These are phyloP conservation scores for Leccinum ochraceum DNA, from an alignment of 768 basidiomycete species.

Conservation along the genomic window DNA sequence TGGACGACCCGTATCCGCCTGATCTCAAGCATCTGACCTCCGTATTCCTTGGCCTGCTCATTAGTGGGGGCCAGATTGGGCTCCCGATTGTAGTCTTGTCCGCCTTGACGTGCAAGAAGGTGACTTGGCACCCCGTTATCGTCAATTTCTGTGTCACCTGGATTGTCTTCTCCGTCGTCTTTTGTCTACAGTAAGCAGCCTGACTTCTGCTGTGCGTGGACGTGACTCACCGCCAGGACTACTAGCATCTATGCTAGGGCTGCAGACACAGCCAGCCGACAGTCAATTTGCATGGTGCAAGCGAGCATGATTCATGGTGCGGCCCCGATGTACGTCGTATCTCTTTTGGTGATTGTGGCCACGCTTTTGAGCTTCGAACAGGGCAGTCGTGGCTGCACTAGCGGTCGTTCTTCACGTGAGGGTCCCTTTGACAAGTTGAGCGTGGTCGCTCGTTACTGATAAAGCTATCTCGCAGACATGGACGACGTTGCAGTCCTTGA, in stretches of 20 bases:
- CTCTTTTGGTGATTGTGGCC: conserved; percentile 1
- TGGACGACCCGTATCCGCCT: conserved; percentile 13
- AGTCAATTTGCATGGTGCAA: conserved; percentile 47
- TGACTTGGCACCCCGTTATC: conserved; percentile 50
- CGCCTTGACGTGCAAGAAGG: conserved; percentile 42
- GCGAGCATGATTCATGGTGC: conserved; percentile 54
- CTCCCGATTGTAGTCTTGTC: conserved; percentile 50
- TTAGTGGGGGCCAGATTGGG: conserved; percentile 54
- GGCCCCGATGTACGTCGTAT: conserved; percentile 48
- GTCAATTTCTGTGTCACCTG: conserved; percentile 60
- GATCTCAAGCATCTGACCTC: conserved; percentile 35
- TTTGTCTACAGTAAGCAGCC: conserved; percentile 50
- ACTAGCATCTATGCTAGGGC: conserved; percentile 39
- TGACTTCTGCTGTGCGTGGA: neutral
- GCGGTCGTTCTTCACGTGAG: conserved; percentile 44
- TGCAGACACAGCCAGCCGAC: conserved; percentile 20
- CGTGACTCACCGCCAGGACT: conserved; percentile 10
- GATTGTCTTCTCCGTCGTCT: conserved; percentile 54
- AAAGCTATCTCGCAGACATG: conserved; percentile 34
- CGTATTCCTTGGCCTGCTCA: conserved; percentile 47
- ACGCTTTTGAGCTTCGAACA: conserved; percentile 14
- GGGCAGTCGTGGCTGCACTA: conserved; percentile 44
- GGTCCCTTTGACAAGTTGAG: neutral
- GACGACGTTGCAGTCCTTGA: conserved; percentile 34
- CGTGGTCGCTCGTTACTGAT: conserved; percentile 3